phyloP scores from a whole-genome alignment of 1,284 basidiomycete species.

The Malassezia obtusa region DNA sequence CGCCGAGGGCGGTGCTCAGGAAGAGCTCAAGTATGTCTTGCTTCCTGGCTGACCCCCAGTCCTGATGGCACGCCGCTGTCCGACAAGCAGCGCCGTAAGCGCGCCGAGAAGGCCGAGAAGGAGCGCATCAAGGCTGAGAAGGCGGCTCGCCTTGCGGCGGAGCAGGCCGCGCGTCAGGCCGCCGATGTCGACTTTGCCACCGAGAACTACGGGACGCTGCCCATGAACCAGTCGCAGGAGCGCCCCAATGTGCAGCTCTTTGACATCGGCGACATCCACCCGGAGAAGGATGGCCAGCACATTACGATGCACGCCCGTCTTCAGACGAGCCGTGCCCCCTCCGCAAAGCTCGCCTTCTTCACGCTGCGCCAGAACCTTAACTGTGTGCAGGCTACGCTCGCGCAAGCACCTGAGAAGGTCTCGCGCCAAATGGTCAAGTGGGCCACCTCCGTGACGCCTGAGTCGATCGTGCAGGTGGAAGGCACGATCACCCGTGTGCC shows the following conservation, averaged over 20 bases:
- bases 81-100: conserved; percentile 87
- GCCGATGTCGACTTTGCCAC: conserved; percentile 72
- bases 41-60: conserved; percentile 17
- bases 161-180: conserved; percentile 64
- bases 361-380: conserved; percentile 78
- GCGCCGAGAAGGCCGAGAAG: conserved; percentile 83
- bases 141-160: conserved; percentile 68
- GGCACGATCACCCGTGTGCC: conserved; percentile 57
- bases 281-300: conserved; percentile 63
- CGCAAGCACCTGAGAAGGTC: conserved; percentile 66
- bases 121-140: conserved; percentile 59
- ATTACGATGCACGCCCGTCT: conserved; percentile 81
- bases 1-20: neutral
- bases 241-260: conserved; percentile 51
- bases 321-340: conserved; percentile 69
- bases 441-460: conserved; percentile 66
- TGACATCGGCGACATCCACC: conserved; percentile 61
- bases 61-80: conserved; percentile 54
- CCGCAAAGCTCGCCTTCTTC: conserved; percentile 83
- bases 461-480: conserved; percentile 87
- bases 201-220: conserved; percentile 79
- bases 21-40: conserved; percentile 12
- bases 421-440: conserved; percentile 98
- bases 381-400: conserved; percentile 79
- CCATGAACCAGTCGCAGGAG: conserved; percentile 81